A percentile compares a stretch with the other conserved stretches of the same genome.
Evolutionary conservation across 1,139 yeast genomes (phyloP).

Genomic region (Yamadazyma sp.): DNA sequence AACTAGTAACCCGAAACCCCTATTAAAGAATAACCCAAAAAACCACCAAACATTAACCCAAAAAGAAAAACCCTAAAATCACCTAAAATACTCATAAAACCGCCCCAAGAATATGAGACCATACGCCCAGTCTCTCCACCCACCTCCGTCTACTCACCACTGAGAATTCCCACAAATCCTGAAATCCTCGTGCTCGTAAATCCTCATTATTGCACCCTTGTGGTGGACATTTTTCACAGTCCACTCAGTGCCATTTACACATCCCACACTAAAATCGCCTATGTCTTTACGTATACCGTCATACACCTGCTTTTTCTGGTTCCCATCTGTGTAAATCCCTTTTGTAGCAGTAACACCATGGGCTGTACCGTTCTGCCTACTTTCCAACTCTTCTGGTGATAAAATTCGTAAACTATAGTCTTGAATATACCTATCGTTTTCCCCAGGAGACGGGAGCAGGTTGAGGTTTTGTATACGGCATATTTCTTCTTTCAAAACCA

Average conservation of each 20-base stretch:
- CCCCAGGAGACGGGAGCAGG: background rate
- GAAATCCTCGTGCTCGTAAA: background rate
- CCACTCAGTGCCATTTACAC: constrained; percentile 2
- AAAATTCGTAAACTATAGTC: constrained; percentile 1
- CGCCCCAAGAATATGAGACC: too few species aligned
- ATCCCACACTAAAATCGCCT: background rate
- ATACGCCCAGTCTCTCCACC: too few species aligned
- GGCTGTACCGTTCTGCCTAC: background rate
- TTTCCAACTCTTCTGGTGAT: background rate
- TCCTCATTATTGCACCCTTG: background rate
- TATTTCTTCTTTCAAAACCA: too few species aligned
- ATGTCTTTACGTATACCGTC: background rate
- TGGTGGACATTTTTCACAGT: background rate
- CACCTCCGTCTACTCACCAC: too few species aligned
- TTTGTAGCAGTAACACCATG: background rate
- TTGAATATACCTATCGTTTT: background rate
- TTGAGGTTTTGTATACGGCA: too few species aligned
- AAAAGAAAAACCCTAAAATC: too few species aligned
- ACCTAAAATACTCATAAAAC: too few species aligned
- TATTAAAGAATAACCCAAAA: too few species aligned
- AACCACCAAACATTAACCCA: too few species aligned
- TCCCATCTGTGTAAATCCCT: too few species aligned
- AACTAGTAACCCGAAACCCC: too few species aligned
- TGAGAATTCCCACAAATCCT: background rate
- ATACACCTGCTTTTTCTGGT: too few species aligned